phyloP scores from a whole-genome alignment of 2,329 filamentous ascomycete genomes.

The Sporothrix protearum region DNA sequence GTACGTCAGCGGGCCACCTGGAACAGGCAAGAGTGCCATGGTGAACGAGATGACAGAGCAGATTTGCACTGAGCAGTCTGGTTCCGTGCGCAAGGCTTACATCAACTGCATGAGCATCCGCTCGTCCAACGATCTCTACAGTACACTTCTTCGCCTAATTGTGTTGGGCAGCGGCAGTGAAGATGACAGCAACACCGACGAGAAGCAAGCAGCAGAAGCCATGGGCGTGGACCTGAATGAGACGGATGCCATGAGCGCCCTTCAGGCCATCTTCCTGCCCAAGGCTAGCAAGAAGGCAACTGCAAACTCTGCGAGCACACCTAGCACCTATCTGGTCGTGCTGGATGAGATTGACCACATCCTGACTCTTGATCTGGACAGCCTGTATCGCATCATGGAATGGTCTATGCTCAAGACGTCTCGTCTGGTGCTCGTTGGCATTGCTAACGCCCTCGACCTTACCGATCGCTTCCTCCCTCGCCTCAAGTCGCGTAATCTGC shows the following conservation, averaged over 20 bases:
- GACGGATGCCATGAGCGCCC: constrained; percentile 61
- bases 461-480: constrained; percentile 93
- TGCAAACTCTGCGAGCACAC: constrained; percentile 29
- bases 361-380: constrained; percentile 80
- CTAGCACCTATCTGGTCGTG: constrained; percentile 71
- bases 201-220: neutral
- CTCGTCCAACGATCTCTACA: constrained; percentile 79
- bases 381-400: constrained; percentile 91
- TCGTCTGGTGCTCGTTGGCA: constrained; percentile 78
- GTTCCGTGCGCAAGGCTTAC: constrained; percentile 64
- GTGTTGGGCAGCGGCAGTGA: constrained; percentile 28
- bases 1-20: constrained; percentile 92
- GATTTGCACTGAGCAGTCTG: constrained; percentile 46
- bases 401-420: constrained; percentile 86
- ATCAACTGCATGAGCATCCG: constrained; percentile 98
- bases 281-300: constrained; percentile 35
- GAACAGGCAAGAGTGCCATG: constrained; percentile 95
- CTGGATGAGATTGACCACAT: constrained; percentile 96
- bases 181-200: neutral
- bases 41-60: constrained; percentile 72
- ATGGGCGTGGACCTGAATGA: constrained; percentile 54
- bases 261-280: constrained; percentile 69
- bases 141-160: constrained; percentile 69
- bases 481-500: constrained; percentile 87
- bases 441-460: constrained; percentile 92